Evolutionary conservation across 2,329 filamentous ascomycete species (phyloP).

Genomic region (Cercospora canescens): DNA sequence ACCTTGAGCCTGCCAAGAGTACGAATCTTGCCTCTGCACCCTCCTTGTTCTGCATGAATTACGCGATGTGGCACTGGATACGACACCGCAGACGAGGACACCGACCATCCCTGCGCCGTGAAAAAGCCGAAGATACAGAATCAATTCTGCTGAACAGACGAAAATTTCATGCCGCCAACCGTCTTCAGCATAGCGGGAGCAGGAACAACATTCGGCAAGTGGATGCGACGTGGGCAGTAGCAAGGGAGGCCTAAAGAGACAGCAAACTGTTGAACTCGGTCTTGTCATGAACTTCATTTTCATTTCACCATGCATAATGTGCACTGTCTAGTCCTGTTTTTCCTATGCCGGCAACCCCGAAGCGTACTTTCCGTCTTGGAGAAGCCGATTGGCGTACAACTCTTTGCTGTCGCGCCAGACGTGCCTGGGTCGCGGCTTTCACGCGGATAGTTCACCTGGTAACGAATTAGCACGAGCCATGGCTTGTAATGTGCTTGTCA

Average conservation of each 20-base stretch:
- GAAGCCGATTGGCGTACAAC: neutral
- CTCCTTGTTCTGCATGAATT: too few species aligned
- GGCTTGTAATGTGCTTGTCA: neutral
- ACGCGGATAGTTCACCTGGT: neutral
- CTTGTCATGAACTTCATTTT: neutral
- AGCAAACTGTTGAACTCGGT: neutral
- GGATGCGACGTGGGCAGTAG: neutral
- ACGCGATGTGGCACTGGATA: too few species aligned
- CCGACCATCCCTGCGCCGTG: neutral
- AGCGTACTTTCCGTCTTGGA: neutral
- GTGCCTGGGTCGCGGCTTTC: neutral
- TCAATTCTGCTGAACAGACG: neutral
- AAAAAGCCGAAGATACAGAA: neutral
- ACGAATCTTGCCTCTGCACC: too few species aligned
- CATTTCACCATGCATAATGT: neutral
- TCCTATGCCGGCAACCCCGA: neutral
- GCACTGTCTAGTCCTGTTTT: neutral
- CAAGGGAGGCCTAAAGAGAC: neutral
- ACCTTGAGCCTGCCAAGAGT: too few species aligned
- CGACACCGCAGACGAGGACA: too few species aligned
- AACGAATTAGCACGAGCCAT: neutral
- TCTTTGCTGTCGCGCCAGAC: neutral
- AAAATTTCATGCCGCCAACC: too few species aligned
- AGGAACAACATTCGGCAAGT: neutral
- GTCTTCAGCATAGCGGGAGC: neutral